Evolutionary conservation across 345 rosid species (phyloP), one percentile per base, ranked within the genome.

Genomic region (Citrus trifoliata): DNA sequence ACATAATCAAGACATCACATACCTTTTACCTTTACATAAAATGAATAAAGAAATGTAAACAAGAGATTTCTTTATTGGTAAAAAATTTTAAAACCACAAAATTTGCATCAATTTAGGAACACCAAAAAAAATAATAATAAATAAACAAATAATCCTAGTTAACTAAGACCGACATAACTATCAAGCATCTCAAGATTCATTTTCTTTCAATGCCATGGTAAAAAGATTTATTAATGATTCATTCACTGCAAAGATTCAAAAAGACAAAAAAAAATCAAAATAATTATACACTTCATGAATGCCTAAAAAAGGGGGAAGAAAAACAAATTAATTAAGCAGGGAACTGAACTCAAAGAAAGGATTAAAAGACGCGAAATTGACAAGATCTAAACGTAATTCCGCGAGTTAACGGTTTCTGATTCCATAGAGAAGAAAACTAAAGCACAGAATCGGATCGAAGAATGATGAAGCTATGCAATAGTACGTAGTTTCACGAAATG

Each of bases 301-400:
- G 67, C 65, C 22, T 18, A 33, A 63, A 70, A 74, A 28, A 37
- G 13, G 46, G 46, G 46, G 46, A 9, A 10, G 13, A 30, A 61
- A 51, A 33, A 42, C 1, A 13, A 51, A 13, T 51, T 30, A 16
- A 67, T 40, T 35, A 9, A n/a, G 5, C 58, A 35, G 33, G 2
- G 4, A 13, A 28, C 19, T 28, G 66, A 62, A 12, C 66, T 13
- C 14, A 27, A 62, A 25, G 35, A 51, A 80, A 21, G 37, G 35
- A 22, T 8, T 38, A 48, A 35, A 80, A 10, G 46, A 5, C 53
- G 56, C 5, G 16, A 42, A 22, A 5, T 40, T 30, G 66, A 71
- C 38, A 30, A 76, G 83, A 80, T 80, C 76, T 64, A 14, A 27
- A 18, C 33, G 30, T 51, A 4, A 63, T 51, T 64, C 66, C 33